phyloP scores from a whole-genome alignment of 2,329 filamentous ascomycete species.

The Didymella arachidicola region DNA sequence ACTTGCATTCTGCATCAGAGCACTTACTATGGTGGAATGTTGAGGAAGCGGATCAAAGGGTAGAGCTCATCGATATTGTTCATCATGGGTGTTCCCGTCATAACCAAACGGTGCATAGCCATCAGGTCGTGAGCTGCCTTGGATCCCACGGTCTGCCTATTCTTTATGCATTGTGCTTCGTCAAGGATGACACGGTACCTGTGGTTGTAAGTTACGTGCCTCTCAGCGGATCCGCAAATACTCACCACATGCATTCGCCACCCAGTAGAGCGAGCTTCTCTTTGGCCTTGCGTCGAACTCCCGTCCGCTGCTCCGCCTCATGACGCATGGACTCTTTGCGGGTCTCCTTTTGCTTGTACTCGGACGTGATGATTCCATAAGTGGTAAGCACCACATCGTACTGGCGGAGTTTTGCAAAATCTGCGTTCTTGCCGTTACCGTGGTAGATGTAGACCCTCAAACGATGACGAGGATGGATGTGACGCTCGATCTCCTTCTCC shows the following conservation, averaged over 20 bases:
- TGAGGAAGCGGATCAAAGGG: slow-evolving; percentile 78
- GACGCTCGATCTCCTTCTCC: slow-evolving; percentile 78
- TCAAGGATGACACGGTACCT: slow-evolving; percentile 71
- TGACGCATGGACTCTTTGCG: slow-evolving; percentile 57
- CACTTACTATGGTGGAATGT: slow-evolving; percentile 69
- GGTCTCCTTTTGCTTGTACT: slow-evolving; percentile 68
- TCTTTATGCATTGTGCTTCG: slow-evolving; percentile 84
- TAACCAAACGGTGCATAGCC: slow-evolving; percentile 72
- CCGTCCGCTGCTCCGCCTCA: slow-evolving; percentile 51
- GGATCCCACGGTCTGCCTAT: slow-evolving; percentile 68
- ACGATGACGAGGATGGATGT: slow-evolving; percentile 66
- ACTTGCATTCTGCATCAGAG: background rate
- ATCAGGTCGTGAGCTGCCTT: slow-evolving; percentile 66
- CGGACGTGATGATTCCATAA: slow-evolving; percentile 73
- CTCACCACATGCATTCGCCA: slow-evolving; percentile 62
- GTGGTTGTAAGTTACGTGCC: background rate
- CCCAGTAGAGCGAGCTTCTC: slow-evolving; percentile 62
- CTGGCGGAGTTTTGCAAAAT: slow-evolving; percentile 67
- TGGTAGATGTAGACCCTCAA: slow-evolving; percentile 76
- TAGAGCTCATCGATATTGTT: slow-evolving; percentile 81
- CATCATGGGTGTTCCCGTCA: slow-evolving; percentile 89
- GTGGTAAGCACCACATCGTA: slow-evolving; percentile 82
- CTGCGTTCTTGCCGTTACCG: slow-evolving; percentile 60
- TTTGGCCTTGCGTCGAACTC: slow-evolving; percentile 28
- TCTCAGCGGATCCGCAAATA: slow-evolving; percentile 8